Evolutionary conservation across 202 grass and related monocot genomes (phyloP).

Genomic region (Dendrocalamus latiflorus): DNA sequence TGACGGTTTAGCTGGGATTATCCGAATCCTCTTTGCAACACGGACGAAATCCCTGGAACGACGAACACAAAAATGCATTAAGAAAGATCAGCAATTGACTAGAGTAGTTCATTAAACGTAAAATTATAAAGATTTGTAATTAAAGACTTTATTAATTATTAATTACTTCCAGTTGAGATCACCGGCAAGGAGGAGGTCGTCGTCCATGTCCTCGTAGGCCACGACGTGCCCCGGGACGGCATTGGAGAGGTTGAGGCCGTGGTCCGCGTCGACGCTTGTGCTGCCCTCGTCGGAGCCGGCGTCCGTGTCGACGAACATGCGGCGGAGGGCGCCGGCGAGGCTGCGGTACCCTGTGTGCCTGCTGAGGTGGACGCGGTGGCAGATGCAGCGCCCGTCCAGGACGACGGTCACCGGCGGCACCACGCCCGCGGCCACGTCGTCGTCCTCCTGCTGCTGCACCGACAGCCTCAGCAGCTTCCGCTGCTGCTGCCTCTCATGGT

Average conservation of each 20-base stretch:
- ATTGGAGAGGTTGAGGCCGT: slow-evolving; percentile 59
- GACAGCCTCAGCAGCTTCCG: slow-evolving; percentile 67
- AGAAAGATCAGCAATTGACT: not conserved
- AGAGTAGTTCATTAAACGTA: no score
- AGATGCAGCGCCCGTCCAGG: slow-evolving; percentile 80
- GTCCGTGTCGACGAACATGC: slow-evolving; percentile 56
- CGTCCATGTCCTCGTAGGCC: slow-evolving; percentile 92
- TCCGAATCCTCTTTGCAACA: slow-evolving; percentile 73
- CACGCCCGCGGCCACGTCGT: slow-evolving; percentile 52
- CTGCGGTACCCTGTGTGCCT: slow-evolving; percentile 58
- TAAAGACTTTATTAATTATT: no score
- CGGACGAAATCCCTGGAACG: slow-evolving; percentile 69
- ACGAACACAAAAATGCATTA: not conserved
- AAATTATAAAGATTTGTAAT: no score
- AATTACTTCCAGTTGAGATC: slow-evolving; percentile 92
- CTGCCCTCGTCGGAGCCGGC: not conserved
- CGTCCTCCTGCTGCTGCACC: not conserved
- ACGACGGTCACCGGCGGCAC: slow-evolving; percentile 75
- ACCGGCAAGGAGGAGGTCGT: slow-evolving; percentile 86
- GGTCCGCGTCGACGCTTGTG: not conserved
- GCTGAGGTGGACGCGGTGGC: slow-evolving; percentile 65
- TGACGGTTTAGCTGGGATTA: slow-evolving; percentile 60
- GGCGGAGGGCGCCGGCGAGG: slow-evolving; percentile 47
- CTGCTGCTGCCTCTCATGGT: slow-evolving; percentile 8
- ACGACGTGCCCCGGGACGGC: slow-evolving; percentile 78